Conservation (phyloP, 768 basidiomycete species). For the Rhodocollybia butyracea region DNA sequence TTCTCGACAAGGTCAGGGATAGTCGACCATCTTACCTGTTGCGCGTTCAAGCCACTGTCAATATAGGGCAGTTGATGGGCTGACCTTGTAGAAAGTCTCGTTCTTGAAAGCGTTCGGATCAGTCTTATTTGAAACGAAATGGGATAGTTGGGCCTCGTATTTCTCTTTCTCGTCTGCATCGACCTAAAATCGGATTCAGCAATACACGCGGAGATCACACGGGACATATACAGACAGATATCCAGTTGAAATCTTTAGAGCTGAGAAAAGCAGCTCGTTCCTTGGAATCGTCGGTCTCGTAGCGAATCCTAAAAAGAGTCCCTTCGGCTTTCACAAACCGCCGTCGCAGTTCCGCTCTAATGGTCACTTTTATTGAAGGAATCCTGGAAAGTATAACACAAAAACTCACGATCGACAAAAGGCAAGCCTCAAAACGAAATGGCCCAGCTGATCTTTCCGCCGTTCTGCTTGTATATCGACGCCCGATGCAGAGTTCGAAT, state of each 20-base stretch:
- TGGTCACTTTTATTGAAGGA: not conserved
- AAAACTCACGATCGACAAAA: constrained; percentile 91
- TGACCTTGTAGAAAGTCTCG: constrained; percentile 80
- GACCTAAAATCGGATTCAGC: constrained; percentile 41
- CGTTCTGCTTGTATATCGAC: constrained; percentile 60
- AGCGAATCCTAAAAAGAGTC: constrained; percentile 80
- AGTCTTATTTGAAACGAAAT: constrained; percentile 39
- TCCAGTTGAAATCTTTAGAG: constrained; percentile 64
- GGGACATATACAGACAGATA: constrained; percentile 37
- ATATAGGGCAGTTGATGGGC: not conserved
- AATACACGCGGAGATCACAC: not conserved
- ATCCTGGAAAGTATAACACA: not conserved
- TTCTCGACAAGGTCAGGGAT: constrained; percentile 90
- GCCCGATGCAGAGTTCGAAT: constrained; percentile 47
- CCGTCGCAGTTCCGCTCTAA: constrained; percentile 83
- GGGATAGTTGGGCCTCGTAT: constrained; percentile 45
- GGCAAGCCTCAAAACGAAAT: constrained; percentile 90
- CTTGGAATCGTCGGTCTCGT: constrained; percentile 48
- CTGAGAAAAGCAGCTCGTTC: constrained; percentile 69
- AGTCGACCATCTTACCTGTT: constrained; percentile 91
- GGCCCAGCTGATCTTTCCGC: constrained; percentile 81
- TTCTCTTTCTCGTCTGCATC: constrained; percentile 49
- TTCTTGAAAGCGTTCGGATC: constrained; percentile 35
- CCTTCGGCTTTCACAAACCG: constrained; percentile 90
- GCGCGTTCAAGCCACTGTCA: not conserved